Evolutionary conservation across 129 eudicot genomes (phyloP).

Genomic region (Helianthus tuberosus): DNA sequence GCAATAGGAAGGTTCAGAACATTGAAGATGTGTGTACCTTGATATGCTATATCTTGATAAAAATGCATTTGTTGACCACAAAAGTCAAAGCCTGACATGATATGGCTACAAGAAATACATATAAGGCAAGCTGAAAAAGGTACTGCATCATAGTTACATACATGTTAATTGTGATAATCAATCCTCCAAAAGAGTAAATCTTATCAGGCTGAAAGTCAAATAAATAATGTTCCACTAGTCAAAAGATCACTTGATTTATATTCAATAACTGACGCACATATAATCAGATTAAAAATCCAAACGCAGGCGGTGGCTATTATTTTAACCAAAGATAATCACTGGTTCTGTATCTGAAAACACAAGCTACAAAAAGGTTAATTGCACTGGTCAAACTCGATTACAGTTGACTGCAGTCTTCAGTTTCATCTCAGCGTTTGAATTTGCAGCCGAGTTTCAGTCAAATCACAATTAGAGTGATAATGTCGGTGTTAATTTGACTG

Average conservation of each 20-base stretch:
- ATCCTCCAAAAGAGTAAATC: slow-evolving; percentile 26
- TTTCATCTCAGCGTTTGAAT: not conserved
- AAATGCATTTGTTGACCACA: not conserved
- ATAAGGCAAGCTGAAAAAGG: slow-evolving; percentile 14
- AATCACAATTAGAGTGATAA: not conserved
- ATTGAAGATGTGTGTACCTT: not conserved
- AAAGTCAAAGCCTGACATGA: slow-evolving; percentile 9
- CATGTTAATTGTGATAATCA: slow-evolving; percentile 27
- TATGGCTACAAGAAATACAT: not conserved
- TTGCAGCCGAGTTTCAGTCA: not conserved
- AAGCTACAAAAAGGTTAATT: slow-evolving; percentile 8
- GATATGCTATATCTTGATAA: not conserved
- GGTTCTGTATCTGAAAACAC: slow-evolving; percentile 32
- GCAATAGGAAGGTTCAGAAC: not conserved
- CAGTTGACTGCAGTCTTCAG: not conserved
- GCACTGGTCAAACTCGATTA: slow-evolving; percentile 2
- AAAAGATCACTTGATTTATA: slow-evolving; percentile 25
- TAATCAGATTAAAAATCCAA: slow-evolving; percentile 29
- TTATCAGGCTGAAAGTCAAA: slow-evolving; percentile 10
- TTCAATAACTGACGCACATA: slow-evolving; percentile 14
- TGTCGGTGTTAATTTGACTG: not conserved
- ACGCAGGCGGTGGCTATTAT: slow-evolving; percentile 28
- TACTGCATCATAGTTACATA: slow-evolving; percentile 29
- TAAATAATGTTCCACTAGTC: slow-evolving; percentile 13
- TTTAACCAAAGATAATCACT: slow-evolving; percentile 31